These are phyloP conservation scores for Chamaecrista fasciculata DNA, from an alignment of 306 rosid genomes.

Conservation along the genomic window DNA sequence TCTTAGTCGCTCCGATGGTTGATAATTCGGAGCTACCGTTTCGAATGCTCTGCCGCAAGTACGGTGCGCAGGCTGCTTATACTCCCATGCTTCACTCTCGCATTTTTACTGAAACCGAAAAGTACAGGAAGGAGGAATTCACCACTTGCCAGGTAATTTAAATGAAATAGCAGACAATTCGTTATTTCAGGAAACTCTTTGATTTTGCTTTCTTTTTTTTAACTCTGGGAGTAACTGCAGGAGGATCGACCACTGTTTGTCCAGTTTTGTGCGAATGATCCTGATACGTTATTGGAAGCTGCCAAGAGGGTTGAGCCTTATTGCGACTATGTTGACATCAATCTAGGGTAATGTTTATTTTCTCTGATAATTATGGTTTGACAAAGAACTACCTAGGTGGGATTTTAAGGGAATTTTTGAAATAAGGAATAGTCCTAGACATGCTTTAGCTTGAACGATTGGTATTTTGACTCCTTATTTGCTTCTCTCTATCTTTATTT, in stretches of 20 bases:
- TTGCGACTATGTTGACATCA: constrained; percentile 91
- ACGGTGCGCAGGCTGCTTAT: constrained; percentile 63
- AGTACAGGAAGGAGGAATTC: constrained; percentile 78
- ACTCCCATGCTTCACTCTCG: constrained; percentile 55
- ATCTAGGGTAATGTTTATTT: constrained; percentile 69
- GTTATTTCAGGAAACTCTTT: neutral
- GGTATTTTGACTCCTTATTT: neutral
- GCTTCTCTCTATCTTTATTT: neutral
- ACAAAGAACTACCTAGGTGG: neutral
- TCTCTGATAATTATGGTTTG: neutral
- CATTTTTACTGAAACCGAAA: constrained; percentile 60
- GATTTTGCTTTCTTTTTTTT: neutral
- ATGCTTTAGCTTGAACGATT: neutral
- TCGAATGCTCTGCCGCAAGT: constrained; percentile 88
- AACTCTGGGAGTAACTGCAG: constrained; percentile 16
- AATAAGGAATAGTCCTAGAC: neutral
- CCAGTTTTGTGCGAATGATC: constrained; percentile 94
- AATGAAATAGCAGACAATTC: too few relatives aligned
- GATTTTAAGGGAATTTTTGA: neutral
- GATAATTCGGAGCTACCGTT: constrained; percentile 95
- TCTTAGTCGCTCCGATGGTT: constrained; percentile 93
- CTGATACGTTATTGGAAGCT: constrained; percentile 72
- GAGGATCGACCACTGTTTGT: constrained; percentile 87
- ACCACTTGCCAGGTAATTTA: constrained; percentile 65
- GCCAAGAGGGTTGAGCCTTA: constrained; percentile 73